Evolutionary conservation across 2,329 filamentous ascomycete genomes (phyloP).

Genomic region (Colletotrichum theobromicola): DNA sequence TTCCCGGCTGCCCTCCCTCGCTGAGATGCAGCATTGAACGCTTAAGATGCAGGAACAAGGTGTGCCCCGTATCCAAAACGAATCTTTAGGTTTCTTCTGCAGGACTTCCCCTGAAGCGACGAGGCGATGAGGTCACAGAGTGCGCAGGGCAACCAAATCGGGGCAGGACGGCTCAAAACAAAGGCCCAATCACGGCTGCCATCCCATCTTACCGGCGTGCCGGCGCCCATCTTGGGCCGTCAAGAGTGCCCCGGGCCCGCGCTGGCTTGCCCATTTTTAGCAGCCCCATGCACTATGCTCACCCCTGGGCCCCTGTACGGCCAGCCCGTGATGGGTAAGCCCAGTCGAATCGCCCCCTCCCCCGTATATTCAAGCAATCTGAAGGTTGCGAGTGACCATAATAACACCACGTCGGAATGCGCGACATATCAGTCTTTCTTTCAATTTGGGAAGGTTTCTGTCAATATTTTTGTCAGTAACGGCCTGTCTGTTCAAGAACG

Average conservation of each 20-base stretch:
- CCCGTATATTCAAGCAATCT: conserved; percentile 11
- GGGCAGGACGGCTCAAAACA: not conserved
- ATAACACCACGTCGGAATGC: not conserved
- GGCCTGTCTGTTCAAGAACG: not conserved
- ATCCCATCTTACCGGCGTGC: conserved; percentile 2
- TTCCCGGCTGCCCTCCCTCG: not conserved
- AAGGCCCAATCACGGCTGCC: conserved; percentile 8
- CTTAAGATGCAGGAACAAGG: conserved; percentile 8
- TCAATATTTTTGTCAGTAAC: not conserved
- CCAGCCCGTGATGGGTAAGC: not conserved
- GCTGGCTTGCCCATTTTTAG: not conserved
- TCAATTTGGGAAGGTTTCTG: not conserved
- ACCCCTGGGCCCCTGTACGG: not conserved
- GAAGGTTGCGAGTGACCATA: not conserved
- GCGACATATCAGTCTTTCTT: not conserved
- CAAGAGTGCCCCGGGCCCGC: not conserved
- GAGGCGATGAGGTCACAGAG: not conserved
- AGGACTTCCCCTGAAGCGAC: not conserved
- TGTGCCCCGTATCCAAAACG: not conserved
- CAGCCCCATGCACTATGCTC: not conserved
- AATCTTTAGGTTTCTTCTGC: not conserved
- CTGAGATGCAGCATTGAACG: not conserved
- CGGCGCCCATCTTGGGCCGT: conserved; percentile 2
- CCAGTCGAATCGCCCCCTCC: not conserved
- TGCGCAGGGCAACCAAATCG: not conserved